phyloP scores from a whole-genome alignment of 192 early-diverging fungal species.

The Spizellomyces punctatus region DNA sequence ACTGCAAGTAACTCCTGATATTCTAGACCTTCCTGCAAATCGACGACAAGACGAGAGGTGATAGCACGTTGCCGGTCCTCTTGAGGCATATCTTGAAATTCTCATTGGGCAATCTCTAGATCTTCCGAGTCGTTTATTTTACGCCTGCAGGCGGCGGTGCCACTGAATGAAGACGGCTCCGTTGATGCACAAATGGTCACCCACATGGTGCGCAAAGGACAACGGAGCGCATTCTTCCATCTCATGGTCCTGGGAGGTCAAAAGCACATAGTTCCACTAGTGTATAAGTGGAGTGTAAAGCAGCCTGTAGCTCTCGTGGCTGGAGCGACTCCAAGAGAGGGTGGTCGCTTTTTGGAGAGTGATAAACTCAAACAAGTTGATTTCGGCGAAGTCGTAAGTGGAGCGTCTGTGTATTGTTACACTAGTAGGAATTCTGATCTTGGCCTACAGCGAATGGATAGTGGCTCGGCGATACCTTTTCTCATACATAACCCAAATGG shows the following conservation, averaged over 20 bases:
- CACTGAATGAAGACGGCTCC: conserved; percentile 12
- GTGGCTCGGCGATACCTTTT: conserved; percentile 32
- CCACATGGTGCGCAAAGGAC: conserved; percentile 17
- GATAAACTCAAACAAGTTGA: conserved; percentile 37
- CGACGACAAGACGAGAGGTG: conserved; percentile 9
- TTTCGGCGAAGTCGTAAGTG: conserved; percentile 47
- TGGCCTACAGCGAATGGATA: conserved; percentile 30
- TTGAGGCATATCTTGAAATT: background rate
- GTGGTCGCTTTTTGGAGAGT: conserved; percentile 29
- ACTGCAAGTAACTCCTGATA: background rate
- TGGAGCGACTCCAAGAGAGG: conserved; percentile 20
- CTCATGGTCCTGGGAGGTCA: conserved; percentile 36
- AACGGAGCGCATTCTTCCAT: conserved; percentile 23
- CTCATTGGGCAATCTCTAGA: conserved; percentile 5
- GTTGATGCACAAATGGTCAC: conserved; percentile 25
- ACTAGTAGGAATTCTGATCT: background rate
- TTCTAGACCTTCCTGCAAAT: conserved; percentile 8
- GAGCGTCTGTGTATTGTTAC: background rate
- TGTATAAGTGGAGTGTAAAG: conserved; percentile 31
- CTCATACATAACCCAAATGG: conserved; percentile 48
- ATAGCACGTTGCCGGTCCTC: background rate
- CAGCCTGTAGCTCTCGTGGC: conserved; percentile 28
- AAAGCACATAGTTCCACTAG: conserved; percentile 34
- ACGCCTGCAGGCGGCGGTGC: conserved; percentile 26
- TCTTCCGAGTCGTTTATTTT: conserved; percentile 9